Evolutionary conservation across 495 filamentous ascomycete species (phyloP), one percentile per base, ranked within the genome.

Genomic region (Penicillium crystallinum): DNA sequence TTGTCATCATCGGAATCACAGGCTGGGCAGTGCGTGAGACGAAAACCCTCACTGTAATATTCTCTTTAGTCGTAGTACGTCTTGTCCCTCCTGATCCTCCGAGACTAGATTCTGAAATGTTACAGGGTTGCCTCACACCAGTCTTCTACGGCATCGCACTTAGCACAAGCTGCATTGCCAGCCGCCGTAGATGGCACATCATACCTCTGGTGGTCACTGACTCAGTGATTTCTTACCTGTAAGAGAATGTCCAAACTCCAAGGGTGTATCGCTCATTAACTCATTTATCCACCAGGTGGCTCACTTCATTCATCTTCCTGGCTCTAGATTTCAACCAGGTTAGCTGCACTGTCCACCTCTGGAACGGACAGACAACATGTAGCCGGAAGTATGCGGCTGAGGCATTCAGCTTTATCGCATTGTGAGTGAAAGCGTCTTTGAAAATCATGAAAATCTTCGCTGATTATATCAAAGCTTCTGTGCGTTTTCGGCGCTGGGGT

Each of bases 331-430:
- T 60, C 52, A 59, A 63, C 23, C 53, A 40, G 4, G 22, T 42
- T 10, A 57, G 33, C 18, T 63, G 60, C 45, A 45, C 34, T 1
- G 6, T 52, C 2, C 46, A 46, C 17, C 60, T 31, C 17, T 63
- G 60, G 60, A 56, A 63, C 29, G 46, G 54, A 14, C 34, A 57
- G 30, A n/a, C 25, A 1, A 50, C 54, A 10, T 63, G 60, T 21
- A 56, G 49, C 15, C 40, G 57, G 17, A 40, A 60, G 25, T 57
- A 63, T 39, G 30, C 60, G 9, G 54, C 54, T 0, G 60, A 63
- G 36, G 51, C 60, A 31, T 63, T 63, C 27, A 50, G 38, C 17
- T 63, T 63, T 33, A 63, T 60, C 43, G 60, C 57, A n/a, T 63
- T 63, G 60, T 60, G 23, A 49, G 57, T 60, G 30, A 17, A n/a